Evolutionary conservation across 345 rosid species (phyloP), one percentile per base, ranked within the genome.

Genomic region (Lenwebbia sp.): DNA sequence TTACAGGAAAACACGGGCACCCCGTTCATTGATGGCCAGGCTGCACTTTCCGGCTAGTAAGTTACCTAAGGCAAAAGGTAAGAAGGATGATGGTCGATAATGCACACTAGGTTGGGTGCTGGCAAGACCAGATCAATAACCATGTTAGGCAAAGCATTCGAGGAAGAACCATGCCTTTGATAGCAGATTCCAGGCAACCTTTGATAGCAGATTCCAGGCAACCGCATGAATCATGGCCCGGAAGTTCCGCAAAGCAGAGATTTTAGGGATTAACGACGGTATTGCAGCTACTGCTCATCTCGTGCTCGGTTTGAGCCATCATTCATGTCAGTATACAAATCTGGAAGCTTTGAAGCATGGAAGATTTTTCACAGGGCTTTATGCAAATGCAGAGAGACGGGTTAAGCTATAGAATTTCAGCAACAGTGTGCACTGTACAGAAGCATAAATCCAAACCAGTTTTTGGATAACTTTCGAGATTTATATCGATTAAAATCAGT

Each of bases 11-110:
- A 85, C 92, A 65, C 87, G 96, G 57, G 99, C 93, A 75, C 97
- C 99, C 7, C 92, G 90, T 19, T 99, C 99, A 23, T 91, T 98
- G 86, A 88, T 90, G 44, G 96, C 98, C 76, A 92, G 99, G 85
- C 85, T 98, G 87, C 99, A 98, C 84, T 94, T 94, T 87, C 97
- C 99, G 9, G 94, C 91, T 26, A 97, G 99, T 86, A 97, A 88
- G 90, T 55, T 91, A 91, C 82, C 74, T 74, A 94, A 53, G 83
- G 49, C 83, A 13, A 83, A 37, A 75, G 88, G 83, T 6, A 87
- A 75, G 83, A 83, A 55, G 28, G 86, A 33, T 5, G 81, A 76
- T 7, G 84, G 51, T 52, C 56, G 26, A 54, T 76, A 54, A 83
- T 25, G 50, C 49, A 53, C 19, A 33, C 37, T 26, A 26, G 41